Conservation (phyloP, 768 basidiomycete genomes). For the Rhodosporidiobolus odoratus region DNA sequence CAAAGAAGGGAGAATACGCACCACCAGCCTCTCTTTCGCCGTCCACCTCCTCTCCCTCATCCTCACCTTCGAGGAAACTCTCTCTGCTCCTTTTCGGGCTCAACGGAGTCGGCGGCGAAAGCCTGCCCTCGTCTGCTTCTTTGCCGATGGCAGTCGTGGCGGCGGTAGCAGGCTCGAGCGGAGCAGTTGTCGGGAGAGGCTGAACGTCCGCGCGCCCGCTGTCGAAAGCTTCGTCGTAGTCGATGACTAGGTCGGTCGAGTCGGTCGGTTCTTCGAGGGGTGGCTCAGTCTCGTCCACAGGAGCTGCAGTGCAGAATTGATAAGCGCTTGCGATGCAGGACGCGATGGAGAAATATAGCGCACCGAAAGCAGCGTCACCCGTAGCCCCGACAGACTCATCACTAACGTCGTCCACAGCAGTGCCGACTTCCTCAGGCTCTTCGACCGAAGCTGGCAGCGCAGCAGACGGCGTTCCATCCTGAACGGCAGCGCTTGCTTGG, state of each 20-base stretch:
- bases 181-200: neutral
- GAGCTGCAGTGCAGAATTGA: neutral
- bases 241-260: slow-evolving; percentile 33
- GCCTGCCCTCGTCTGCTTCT: neutral
- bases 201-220: neutral
- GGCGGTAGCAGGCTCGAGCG: neutral
- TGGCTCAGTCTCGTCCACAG: neutral
- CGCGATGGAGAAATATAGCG: neutral
- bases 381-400: neutral
- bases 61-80: neutral
- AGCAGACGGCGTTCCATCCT: too few relatives aligned
- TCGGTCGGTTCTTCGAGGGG: neutral
- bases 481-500: too few relatives aligned
- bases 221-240: slow-evolving; percentile 37
- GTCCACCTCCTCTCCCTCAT: neutral
- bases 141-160: neutral
- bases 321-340: neutral
- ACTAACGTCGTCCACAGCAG: neutral
- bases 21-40: neutral
- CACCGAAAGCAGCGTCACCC: neutral
- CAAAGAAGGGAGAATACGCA: neutral
- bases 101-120: neutral
- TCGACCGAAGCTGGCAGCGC: neutral
- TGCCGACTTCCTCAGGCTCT: neutral
- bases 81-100: slow-evolving; percentile 24